Evolutionary conservation across 257 asterid genomes (phyloP).

Genomic region (Penstemon newberryi): DNA sequence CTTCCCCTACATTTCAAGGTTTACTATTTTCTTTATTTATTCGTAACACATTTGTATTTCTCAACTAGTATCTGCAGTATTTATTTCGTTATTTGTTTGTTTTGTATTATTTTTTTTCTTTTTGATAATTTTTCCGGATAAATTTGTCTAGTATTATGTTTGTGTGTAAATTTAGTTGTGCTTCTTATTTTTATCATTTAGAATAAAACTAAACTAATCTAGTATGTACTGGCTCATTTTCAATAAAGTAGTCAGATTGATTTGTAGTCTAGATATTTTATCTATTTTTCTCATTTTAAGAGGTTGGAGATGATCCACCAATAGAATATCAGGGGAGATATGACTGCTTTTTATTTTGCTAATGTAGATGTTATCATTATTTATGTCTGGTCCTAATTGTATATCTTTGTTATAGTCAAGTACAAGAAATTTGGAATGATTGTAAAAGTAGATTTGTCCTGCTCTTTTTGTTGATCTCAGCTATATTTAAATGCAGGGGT

Average conservation of each 20-base stretch:
- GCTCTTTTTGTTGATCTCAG: slow-evolving; percentile 20
- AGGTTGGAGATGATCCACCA: no score
- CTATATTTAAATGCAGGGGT: slow-evolving; percentile 48
- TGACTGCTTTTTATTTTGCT: no score
- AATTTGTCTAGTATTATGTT: slow-evolving; percentile 9
- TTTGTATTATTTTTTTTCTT: neutral
- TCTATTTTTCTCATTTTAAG: no score
- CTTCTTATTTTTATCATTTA: slow-evolving; percentile 2
- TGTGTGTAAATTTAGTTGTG: neutral
- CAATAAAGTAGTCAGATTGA: no score
- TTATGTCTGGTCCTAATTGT: neutral
- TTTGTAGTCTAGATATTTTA: no score
- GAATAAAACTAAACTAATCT: neutral
- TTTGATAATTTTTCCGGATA: slow-evolving; percentile 5
- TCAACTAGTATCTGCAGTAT: neutral
- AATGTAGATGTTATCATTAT: no score
- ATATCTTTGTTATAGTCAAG: neutral
- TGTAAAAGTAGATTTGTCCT: slow-evolving; percentile 10
- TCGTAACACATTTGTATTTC: neutral
- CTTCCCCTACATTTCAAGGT: slow-evolving; percentile 82
- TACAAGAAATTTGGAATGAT: neutral
- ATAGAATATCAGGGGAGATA: no score
- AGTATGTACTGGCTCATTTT: no score
- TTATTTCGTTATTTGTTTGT: neutral
- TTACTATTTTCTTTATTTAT: neutral